These are phyloP conservation scores for Aspergillus arachidicola DNA, from an alignment of 2,329 filamentous ascomycete species.

Conservation along the genomic window DNA sequence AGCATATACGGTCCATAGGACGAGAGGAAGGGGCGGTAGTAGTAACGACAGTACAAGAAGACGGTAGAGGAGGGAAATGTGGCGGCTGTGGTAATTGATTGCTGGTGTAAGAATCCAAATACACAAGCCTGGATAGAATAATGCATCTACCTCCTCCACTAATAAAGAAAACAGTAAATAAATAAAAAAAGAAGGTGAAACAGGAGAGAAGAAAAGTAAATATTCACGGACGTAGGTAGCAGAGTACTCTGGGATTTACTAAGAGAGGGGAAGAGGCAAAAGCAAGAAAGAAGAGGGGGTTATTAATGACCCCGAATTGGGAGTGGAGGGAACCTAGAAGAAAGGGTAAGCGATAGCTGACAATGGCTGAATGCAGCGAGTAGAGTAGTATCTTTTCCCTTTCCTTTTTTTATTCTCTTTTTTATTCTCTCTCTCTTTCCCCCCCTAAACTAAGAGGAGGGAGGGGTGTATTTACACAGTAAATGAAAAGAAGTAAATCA, in stretches of 20 bases:
- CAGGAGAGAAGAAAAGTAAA: neutral
- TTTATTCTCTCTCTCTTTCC: no score
- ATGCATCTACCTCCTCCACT: no score
- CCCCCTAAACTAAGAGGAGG: no score
- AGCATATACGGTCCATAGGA: neutral
- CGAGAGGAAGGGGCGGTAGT: neutral
- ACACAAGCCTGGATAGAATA: neutral
- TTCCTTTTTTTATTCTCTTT: neutral
- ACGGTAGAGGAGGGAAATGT: neutral
- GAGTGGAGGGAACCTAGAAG: conserved; percentile 19
- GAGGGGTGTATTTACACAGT: no score
- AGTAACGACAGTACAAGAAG: neutral
- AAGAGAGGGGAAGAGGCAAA: conserved; percentile 7
- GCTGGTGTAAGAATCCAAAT: neutral
- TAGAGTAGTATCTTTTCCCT: conserved; percentile 16
- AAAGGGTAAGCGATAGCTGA: conserved; percentile 16
- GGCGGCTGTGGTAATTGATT: neutral
- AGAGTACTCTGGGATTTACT: neutral
- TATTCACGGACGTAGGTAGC: neutral
- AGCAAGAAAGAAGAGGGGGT: conserved; percentile 14
- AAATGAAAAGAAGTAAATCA: neutral
- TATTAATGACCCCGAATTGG: conserved; percentile 5
- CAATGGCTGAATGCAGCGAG: conserved; percentile 15
- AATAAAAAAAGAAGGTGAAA: neutral
- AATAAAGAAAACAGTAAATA: neutral